Base-by-base conservation (phyloP, 2,329 filamentous ascomycete species). In the Botryotinia convoluta region DNA sequence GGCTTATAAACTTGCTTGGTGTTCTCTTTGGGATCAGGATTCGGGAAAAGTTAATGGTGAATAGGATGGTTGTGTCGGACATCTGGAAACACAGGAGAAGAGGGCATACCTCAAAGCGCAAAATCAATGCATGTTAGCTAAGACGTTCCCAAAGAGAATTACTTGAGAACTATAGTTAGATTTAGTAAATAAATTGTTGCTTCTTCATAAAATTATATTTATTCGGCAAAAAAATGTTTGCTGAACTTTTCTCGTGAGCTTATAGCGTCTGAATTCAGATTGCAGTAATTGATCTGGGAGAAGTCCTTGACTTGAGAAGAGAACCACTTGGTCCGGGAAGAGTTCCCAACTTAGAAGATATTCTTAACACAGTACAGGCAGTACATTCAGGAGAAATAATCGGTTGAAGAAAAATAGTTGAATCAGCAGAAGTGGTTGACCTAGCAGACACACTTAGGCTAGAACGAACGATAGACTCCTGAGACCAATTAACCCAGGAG, bases 111-210 rank as follows among this genome's bases (percentile, higher is more conserved):
- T 61, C 22, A 61, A 26, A 2, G 16, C 26, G 1, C 35, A n/a
- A 9, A 42, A 18, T 39, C 16, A 22, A n/a, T n/a, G 6, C 3
- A 39, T 5, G 6, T 39, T 26, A 42, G 14, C 22, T n/a, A 14
- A 9, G 16, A 39, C 37, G 1, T n/a, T 9, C 59, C 22, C 37
- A 39, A 12, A 18, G n/a, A 9, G 6, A 18, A 62, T 39, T 42
- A 6, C 37, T n/a, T 26, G 16, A 26, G 3, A 42, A n/a, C 4
- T n/a, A 18, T 18, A n/a, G 26, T 20, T 22, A 62, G n/a, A 10
- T 4, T 18, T n/a, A n/a, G 14, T 16, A 7, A 26, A n/a, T 1
- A 9, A 42, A 4, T 16, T n/a, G 14, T 20, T 14, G 8, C 1
- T 39, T n/a, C 7, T 62, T 35, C 7, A 18, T 62, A 2, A 42